Conservation (phyloP, 1,284 basidiomycete species). For the Golubevia sp. region DNA sequence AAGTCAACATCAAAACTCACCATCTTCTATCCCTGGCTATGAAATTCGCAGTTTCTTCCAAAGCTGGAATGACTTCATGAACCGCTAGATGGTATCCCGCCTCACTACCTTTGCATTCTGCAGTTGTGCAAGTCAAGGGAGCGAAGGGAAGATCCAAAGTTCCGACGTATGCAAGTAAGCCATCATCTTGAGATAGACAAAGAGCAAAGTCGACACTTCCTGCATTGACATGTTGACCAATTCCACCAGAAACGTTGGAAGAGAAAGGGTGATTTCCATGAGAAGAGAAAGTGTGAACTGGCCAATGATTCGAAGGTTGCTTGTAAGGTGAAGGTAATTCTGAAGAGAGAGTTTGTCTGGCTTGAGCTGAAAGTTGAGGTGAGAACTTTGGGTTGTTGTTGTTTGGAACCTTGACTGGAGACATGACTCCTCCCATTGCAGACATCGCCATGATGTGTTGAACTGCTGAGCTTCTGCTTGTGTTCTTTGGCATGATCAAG, state of each 20-base stretch:
- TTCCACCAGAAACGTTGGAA: slow-evolving; percentile 4
- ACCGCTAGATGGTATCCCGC: slow-evolving; percentile 44
- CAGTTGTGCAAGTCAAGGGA: slow-evolving; percentile 51
- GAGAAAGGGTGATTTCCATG: slow-evolving; percentile 2
- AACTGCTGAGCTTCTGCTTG: slow-evolving; percentile 78
- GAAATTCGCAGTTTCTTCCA: slow-evolving; percentile 47
- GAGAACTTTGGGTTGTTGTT: neutral
- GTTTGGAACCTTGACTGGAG: too few relatives aligned
- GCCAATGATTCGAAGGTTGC: slow-evolving; percentile 44
- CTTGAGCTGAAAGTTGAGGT: neutral
- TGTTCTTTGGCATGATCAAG: slow-evolving; percentile 81
- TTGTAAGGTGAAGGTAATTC: slow-evolving; percentile 21
- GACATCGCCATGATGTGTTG: slow-evolving; percentile 46
- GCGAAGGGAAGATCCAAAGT: slow-evolving; percentile 52
- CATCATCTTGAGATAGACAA: slow-evolving; percentile 51
- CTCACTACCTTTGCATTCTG: slow-evolving; percentile 26
- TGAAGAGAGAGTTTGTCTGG: neutral
- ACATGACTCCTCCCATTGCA: slow-evolving; percentile 15
- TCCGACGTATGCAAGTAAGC: slow-evolving; percentile 49
- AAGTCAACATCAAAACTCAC: too few relatives aligned
- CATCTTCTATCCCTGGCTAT: slow-evolving; percentile 39
- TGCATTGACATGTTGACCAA: slow-evolving; percentile 20
- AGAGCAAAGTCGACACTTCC: slow-evolving; percentile 55
- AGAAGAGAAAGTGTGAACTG: slow-evolving; percentile 3
- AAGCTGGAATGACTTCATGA: slow-evolving; percentile 31